Evolutionary conservation across 2,329 filamentous ascomycete species (phyloP).

Genomic region (Neofusicoccum sp.): DNA sequence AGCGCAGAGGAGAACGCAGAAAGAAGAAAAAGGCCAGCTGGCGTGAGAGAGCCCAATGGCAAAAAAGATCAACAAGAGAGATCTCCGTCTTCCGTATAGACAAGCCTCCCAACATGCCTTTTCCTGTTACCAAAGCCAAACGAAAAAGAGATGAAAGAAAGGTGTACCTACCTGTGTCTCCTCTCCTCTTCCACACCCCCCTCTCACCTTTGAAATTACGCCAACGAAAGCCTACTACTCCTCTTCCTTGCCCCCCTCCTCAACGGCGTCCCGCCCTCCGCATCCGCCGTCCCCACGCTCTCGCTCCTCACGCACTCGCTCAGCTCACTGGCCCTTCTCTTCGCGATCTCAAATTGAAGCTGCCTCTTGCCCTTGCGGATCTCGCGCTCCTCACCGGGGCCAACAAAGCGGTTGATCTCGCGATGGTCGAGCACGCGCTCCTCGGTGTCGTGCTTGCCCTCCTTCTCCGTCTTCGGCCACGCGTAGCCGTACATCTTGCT

Average conservation of each 20-base stretch:
- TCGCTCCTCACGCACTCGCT: constrained; percentile 5
- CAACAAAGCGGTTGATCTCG: constrained; percentile 82
- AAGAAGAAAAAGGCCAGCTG: not conserved
- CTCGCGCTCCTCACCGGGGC: constrained; percentile 61
- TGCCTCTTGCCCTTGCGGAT: constrained; percentile 33
- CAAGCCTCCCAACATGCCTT: not conserved
- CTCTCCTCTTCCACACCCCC: no score
- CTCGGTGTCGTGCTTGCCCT: constrained; percentile 71
- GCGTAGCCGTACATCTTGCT: constrained; percentile 92
- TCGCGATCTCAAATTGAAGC: constrained; percentile 19
- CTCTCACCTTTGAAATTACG: not conserved
- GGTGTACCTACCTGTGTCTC: no score
- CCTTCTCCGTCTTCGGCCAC: constrained; percentile 93
- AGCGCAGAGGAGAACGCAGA: not conserved
- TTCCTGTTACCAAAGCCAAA: no score
- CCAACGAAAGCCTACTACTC: not conserved
- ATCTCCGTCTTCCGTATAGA: not conserved
- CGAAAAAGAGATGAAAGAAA: no score
- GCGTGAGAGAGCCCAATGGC: no score
- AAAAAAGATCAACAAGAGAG: not conserved
- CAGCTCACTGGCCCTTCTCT: constrained; percentile 9
- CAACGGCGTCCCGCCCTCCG: not conserved
- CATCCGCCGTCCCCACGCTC: not conserved
- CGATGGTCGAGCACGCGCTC: constrained; percentile 78
- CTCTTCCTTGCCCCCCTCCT: constrained; percentile 8